Conservation (phyloP, 2,329 filamentous ascomycete genomes). For the Apiospora sp. region DNA sequence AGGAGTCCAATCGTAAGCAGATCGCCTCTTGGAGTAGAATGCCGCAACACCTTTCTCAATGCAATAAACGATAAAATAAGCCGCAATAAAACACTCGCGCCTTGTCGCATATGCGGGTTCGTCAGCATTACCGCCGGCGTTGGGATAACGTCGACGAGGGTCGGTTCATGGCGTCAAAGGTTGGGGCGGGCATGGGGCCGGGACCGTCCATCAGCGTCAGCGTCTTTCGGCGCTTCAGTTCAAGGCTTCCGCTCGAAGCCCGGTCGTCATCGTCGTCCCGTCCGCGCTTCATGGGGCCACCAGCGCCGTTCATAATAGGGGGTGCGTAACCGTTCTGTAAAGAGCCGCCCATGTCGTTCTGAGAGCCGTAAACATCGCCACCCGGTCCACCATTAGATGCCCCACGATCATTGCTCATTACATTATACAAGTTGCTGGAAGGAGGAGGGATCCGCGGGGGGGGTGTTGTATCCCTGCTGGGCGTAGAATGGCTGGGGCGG, state of each 20-base stretch:
- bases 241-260: conserved; percentile 68
- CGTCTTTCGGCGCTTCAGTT: conserved; percentile 83
- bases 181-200: conserved; percentile 57
- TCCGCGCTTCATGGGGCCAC: conserved; percentile 53
- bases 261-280: conserved; percentile 70
- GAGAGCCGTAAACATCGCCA: conserved; percentile 75
- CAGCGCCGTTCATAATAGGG: conserved; percentile 72
- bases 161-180: conserved; percentile 59
- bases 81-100: conserved; percentile 24
- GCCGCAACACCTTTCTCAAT: conserved; percentile 37
- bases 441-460: conserved; percentile 73
- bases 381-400: conserved; percentile 70
- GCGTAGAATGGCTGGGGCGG: conserved; percentile 78
- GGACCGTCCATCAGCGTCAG: conserved; percentile 70
- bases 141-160: conserved; percentile 53
- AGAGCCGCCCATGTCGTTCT: conserved; percentile 64
- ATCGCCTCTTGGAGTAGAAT: conserved; percentile 33
- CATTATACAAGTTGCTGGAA: conserved; percentile 86
- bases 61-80: conserved; percentile 29
- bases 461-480: conserved; percentile 77
- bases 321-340: conserved; percentile 70
- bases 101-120: conserved; percentile 32
- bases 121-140: conserved; percentile 36
- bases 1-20: conserved; percentile 32
- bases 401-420: conserved; percentile 82